phyloP scores from a whole-genome alignment of 148 eudicot species.

The Persicaria tinctoria region DNA sequence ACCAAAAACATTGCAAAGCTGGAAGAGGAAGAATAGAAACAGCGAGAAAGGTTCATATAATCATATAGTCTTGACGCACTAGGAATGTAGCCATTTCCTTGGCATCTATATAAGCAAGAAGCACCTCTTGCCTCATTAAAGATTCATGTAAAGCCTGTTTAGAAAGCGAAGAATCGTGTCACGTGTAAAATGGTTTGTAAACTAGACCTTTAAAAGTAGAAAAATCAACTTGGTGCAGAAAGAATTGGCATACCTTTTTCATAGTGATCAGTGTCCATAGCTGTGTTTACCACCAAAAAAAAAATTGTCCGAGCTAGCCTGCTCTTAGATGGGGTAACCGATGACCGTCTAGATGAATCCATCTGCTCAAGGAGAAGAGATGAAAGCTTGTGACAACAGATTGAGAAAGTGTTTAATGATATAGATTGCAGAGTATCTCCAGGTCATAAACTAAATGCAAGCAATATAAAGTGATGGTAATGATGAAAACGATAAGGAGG shows the following conservation, averaged over 20 bases:
- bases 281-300: too few relatives aligned
- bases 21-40: background rate
- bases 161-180: background rate
- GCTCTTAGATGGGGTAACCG: conserved; percentile 53
- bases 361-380: conserved; percentile 31
- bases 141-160: conserved; percentile 17
- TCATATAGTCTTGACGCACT: conserved; percentile 1
- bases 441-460: background rate
- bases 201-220: background rate
- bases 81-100: conserved; percentile 4
- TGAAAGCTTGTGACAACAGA: conserved; percentile 14
- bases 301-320: conserved; percentile 44
- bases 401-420: conserved; percentile 15
- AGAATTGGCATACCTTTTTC: conserved; percentile 12
- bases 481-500: background rate
- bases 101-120: conserved; percentile 17
- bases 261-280: background rate
- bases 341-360: conserved; percentile 43
- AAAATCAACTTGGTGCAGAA: background rate
- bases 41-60: background rate
- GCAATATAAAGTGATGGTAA: background rate
- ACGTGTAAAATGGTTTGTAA: background rate
- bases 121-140: conserved; percentile 17
- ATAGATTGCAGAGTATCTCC: background rate
- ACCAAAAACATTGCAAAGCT: background rate